Evolutionary conservation across 768 basidiomycete genomes (phyloP), one percentile per base, ranked within the genome.

Genomic region (Pleurotus cornucopiae): DNA sequence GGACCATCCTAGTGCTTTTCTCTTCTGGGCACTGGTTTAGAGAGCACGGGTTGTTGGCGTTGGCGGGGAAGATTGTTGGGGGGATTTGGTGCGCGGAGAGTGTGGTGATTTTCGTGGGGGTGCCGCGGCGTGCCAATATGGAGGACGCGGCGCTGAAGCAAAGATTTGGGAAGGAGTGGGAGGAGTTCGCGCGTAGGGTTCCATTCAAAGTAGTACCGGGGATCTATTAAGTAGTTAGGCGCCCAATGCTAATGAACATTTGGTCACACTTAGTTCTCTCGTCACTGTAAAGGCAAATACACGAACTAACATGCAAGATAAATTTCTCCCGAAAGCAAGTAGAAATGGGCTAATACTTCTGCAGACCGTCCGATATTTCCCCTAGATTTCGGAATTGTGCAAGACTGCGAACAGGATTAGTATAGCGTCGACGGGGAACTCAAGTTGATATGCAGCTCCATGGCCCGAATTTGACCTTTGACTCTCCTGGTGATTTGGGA

Each of bases 191-290:
- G 3, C 46, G 37, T 5, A 49, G 41, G 6, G 69, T 71, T 2
- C 63, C 64, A 21, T 71, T 65, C 38, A 64, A 59, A 38, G 54
- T 75, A 16, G 51, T 74, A 16, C 73, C 74, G 2, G 59, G 64
- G 11, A 39, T 71, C 1, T 71, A 62, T 54, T 73, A 56, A 54
- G 20, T 20, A 20, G 20, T 20, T 20, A 20, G 20, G 20, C 20
- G 20, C 20, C 20, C 20, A 20, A 18, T 18, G 18, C 18, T 18
- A 18, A 18, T 18, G 18, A 18, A 18, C 18, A 18, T 18, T 18
- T 18, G 18, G 18, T 18, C 18, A n/a, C n/a, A n/a, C n/a, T n/a
- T n/a, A n/a, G n/a, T 40, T 11, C 39, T 40, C 12, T 11, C 12
- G n/a, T n/a, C 11, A n/a, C n/a, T 40, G 11, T n/a, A 40, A 40